phyloP scores from a whole-genome alignment of 1,284 basidiomycete genomes.

The Phylloboletellus chloephorus region DNA sequence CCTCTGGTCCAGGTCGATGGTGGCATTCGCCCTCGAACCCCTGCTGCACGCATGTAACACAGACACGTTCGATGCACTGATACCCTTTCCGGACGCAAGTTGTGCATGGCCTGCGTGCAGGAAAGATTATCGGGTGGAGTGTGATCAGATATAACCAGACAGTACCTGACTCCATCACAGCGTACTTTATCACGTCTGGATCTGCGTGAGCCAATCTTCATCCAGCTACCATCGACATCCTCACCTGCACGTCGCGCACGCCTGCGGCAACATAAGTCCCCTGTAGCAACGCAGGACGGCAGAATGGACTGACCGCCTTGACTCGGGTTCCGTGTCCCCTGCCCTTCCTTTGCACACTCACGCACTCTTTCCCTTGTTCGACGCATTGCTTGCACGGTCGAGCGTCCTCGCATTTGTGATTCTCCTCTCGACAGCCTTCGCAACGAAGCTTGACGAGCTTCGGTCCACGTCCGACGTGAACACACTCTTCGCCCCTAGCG shows the following conservation, averaged over 20 bases:
- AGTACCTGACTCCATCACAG: slow-evolving; percentile 49
- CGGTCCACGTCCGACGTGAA: slow-evolving; percentile 49
- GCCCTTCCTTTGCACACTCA: slow-evolving; percentile 46
- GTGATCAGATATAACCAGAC: slow-evolving; percentile 5
- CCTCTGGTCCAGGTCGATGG: slow-evolving; percentile 33
- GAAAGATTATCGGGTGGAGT: slow-evolving; percentile 5
- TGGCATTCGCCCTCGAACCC: slow-evolving; percentile 40
- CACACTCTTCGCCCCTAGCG: slow-evolving; percentile 46
- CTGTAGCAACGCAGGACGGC: not conserved
- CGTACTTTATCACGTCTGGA: slow-evolving; percentile 53
- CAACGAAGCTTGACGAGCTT: slow-evolving; percentile 54
- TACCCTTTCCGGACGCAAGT: slow-evolving; percentile 44
- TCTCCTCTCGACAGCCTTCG: slow-evolving; percentile 47
- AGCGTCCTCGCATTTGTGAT: slow-evolving; percentile 51
- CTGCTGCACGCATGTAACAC: slow-evolving; percentile 38
- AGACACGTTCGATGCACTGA: slow-evolving; percentile 45
- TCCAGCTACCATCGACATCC: slow-evolving; percentile 6
- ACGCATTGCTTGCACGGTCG: slow-evolving; percentile 51
- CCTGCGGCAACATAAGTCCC: slow-evolving; percentile 32
- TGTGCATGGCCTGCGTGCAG: slow-evolving; percentile 39
- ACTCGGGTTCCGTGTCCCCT: slow-evolving; percentile 53
- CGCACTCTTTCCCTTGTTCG: slow-evolving; percentile 40
- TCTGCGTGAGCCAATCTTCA: slow-evolving; percentile 13
- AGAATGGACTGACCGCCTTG: slow-evolving; percentile 43
- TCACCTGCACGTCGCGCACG: slow-evolving; percentile 54